These are phyloP conservation scores for Corylus americana DNA, from an alignment of 306 rosid species.

Conservation along the genomic window DNA sequence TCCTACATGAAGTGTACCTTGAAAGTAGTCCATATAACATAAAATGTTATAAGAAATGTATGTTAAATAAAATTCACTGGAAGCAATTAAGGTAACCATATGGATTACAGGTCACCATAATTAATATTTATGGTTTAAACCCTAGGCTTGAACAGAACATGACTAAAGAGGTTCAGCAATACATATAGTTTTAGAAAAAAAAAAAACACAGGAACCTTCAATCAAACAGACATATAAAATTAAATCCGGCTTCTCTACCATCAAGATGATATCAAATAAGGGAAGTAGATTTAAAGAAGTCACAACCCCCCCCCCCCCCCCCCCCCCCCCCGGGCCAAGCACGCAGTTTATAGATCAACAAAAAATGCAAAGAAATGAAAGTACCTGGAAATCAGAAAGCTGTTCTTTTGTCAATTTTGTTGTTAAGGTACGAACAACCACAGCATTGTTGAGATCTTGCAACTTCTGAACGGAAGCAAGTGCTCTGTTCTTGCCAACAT, in stretches of 20 bases:
- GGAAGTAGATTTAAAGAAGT: neutral
- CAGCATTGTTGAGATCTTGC: slow-evolving; percentile 94
- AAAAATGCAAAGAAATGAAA: neutral
- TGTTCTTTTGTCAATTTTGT: slow-evolving; percentile 55
- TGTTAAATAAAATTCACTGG: neutral
- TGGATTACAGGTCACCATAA: neutral
- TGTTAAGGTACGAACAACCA: slow-evolving; percentile 59
- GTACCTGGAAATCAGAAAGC: slow-evolving; percentile 76
- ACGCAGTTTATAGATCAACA: neutral
- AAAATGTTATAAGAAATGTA: neutral
- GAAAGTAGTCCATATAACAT: neutral
- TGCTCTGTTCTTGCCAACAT: slow-evolving; percentile 79
- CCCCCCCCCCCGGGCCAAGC: too few relatives aligned
- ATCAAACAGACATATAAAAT: neutral
- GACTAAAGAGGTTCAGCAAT: neutral
- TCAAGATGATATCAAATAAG: neutral
- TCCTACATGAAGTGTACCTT: too few relatives aligned
- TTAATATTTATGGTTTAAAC: neutral
- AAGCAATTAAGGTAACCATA: neutral
- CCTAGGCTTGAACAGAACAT: neutral
- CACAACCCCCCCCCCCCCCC: neutral
- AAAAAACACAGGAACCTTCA: neutral
- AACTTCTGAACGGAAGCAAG: slow-evolving; percentile 74
- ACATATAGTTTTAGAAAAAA: neutral
- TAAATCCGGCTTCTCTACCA: neutral